Percentiles rank a stretch among this genome's conserved stretches.
These are phyloP conservation scores for Friedmanniomyces endolithicus DNA, from an alignment of 495 filamentous ascomycete genomes.

Conservation along the genomic window DNA sequence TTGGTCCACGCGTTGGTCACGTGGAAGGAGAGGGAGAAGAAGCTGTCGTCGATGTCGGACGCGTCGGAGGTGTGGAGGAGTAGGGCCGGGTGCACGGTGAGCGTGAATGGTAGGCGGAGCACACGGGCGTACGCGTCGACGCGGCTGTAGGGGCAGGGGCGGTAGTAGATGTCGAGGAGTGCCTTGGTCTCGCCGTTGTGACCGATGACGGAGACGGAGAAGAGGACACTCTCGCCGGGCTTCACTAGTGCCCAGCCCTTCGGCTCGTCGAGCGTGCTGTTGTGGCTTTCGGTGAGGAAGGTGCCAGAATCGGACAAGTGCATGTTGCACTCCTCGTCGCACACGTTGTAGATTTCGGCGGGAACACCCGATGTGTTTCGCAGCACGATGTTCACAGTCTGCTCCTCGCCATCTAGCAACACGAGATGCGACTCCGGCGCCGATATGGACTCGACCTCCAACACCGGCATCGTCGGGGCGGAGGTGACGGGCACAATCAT, in stretches of 20 bases:
- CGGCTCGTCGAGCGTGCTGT: not conserved
- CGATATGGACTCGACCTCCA: conserved; percentile 61
- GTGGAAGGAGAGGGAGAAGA: not conserved
- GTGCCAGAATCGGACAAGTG: not conserved
- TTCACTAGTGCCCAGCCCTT: not conserved
- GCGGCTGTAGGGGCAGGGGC: not conserved
- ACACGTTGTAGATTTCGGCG: not conserved
- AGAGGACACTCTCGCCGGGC: not conserved
- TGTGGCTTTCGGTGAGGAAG: not conserved
- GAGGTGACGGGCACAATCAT: conserved; percentile 47
- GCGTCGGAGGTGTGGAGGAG: not conserved
- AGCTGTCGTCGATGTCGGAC: not conserved
- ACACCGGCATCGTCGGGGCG: conserved; percentile 61
- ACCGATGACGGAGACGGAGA: not conserved
- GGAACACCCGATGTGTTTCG: not conserved
- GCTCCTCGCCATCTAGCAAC: conserved; percentile 43
- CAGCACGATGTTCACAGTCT: not conserved
- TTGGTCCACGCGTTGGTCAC: not conserved
- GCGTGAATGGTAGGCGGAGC: not conserved
- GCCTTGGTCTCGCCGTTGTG: not conserved
- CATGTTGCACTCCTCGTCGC: not conserved
- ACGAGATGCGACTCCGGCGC: conserved; percentile 61
- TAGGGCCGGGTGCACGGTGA: not conserved
- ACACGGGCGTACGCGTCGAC: not conserved
- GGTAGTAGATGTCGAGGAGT: not conserved